Evolutionary conservation across 371 early-diverging fungal species (phyloP).

Genomic region (Mucor saturninus): DNA sequence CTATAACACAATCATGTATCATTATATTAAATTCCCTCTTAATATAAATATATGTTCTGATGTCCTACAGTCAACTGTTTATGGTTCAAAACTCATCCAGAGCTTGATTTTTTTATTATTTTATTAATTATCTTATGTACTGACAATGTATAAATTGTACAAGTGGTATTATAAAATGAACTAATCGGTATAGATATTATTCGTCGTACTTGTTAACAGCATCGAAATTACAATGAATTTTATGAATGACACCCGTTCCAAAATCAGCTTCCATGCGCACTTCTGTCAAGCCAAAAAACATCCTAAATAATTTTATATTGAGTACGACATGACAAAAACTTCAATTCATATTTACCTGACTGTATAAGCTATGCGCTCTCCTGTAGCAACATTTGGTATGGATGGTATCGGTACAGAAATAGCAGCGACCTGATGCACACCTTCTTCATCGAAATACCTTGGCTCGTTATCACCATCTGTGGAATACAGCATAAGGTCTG

Average conservation of each 20-base stretch:
- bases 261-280: slow-evolving; percentile 57
- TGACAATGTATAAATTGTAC: too few species aligned
- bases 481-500: slow-evolving; percentile 53
- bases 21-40: too few species aligned
- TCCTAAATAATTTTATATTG: slow-evolving; percentile 22
- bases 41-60: too few species aligned
- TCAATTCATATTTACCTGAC: slow-evolving; percentile 34
- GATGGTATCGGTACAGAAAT: slow-evolving; percentile 51
- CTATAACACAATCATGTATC: too few species aligned
- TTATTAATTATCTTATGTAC: too few species aligned
- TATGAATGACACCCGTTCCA: slow-evolving; percentile 42
- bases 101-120: too few species aligned
- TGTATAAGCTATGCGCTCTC: slow-evolving; percentile 44
- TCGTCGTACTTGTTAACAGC: slow-evolving; percentile 32
- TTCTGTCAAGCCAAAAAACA: slow-evolving; percentile 56
- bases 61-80: too few species aligned
- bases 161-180: too few species aligned
- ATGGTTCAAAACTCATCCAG: too few species aligned
- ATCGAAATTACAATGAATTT: slow-evolving; percentile 50
- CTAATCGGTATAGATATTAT: neutral
- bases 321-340: neutral
- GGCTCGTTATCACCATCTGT: slow-evolving; percentile 45
- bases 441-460: slow-evolving; percentile 42
- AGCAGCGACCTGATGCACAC: slow-evolving; percentile 47
- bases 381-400: slow-evolving; percentile 35